Evolutionary conservation across 2,329 filamentous ascomycete genomes (phyloP), one percentile per base, ranked within the genome.

Genomic region (Dendryphion nanum): DNA sequence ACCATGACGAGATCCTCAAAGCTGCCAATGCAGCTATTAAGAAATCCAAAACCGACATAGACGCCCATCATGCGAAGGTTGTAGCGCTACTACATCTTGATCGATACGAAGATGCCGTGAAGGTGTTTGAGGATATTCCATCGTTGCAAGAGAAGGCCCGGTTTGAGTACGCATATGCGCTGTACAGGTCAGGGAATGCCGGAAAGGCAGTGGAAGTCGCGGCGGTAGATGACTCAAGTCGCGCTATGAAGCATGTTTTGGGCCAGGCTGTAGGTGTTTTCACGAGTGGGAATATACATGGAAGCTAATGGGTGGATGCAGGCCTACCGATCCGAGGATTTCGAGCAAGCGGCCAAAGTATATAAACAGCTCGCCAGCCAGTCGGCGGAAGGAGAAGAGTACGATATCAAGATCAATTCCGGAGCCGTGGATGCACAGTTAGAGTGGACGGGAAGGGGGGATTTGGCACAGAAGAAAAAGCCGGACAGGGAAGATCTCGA

Each of bases 81-180:
- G 77, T 91, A 30, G 86, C 87, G 16, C 76, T 93, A 15, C 74
- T 93, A 47, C 89, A 89, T 62, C 79, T 93, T 51, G 88, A 93
- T 66, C 84, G 86, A 41, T 93, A 85, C 64, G 79, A 86, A 40
- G 87, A 93, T 63, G 86, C 85, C 31, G 71, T 89, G 33, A 79
- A 80, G 42, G 76, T 80, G 38, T 76, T 91, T 42, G 77, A 82
- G 42, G 78, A 82, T 23, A 81, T 74, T 14, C 71, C 77, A 41
- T 72, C 69, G 47, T 68, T 90, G 40, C 78, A 82, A 58, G 70
- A 77, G 26, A 67, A 68, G 40, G 86, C 83, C 49, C 57, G 68
- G 13, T 73, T 90, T 30, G 87, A 90, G 64, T 83, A 83, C 60
- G 79, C 85, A 2, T 94, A 94, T 69, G 83, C 85, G n/a, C 75